Percentiles rank a stretch among this genome's conserved stretches.
Evolutionary conservation across 1,139 yeast species (phyloP).

Genomic region (Diutina ranongensis): DNA sequence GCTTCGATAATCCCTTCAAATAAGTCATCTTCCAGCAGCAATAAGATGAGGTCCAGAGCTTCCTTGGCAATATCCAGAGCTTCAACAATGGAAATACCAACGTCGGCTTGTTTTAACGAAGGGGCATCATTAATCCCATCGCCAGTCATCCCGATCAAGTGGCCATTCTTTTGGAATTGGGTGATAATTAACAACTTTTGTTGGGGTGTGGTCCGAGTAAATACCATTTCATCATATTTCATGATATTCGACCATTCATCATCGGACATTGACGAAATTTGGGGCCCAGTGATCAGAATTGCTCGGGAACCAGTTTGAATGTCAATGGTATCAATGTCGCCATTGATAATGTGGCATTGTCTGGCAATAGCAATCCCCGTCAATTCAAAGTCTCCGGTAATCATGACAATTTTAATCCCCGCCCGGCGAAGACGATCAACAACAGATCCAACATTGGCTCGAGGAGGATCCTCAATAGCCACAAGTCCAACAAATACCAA

Average conservation of each 20-base stretch:
- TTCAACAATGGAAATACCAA: conserved; percentile 39
- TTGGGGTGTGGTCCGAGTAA: conserved; percentile 44
- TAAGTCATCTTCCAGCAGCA: conserved; percentile 15
- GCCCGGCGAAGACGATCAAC: conserved; percentile 30
- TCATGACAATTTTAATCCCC: conserved; percentile 40
- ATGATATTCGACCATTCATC: conserved; percentile 30
- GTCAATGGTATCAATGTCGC: conserved; percentile 16
- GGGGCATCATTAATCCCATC: conserved; percentile 48
- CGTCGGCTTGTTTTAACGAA: conserved; percentile 38
- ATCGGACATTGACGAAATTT: conserved; percentile 24
- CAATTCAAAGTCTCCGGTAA: conserved; percentile 42
- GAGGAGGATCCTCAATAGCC: conserved; percentile 43
- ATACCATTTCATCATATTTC: conserved; percentile 32
- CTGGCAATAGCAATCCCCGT: conserved; percentile 44
- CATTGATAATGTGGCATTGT: conserved; percentile 31
- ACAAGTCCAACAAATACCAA: conserved; percentile 30
- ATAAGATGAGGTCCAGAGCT: conserved; percentile 39
- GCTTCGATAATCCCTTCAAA: conserved; percentile 39
- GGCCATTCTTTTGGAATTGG: conserved; percentile 33
- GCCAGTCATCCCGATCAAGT: conserved; percentile 40
- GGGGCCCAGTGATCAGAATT: conserved; percentile 29
- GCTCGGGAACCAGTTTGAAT: conserved; percentile 12
- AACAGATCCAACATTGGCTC: conserved; percentile 30
- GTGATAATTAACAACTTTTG: conserved; percentile 39
- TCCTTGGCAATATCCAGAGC: conserved; percentile 51